Conservation (phyloP, 192 early-diverging fungal genomes). For the Obelidium mucronatum region DNA sequence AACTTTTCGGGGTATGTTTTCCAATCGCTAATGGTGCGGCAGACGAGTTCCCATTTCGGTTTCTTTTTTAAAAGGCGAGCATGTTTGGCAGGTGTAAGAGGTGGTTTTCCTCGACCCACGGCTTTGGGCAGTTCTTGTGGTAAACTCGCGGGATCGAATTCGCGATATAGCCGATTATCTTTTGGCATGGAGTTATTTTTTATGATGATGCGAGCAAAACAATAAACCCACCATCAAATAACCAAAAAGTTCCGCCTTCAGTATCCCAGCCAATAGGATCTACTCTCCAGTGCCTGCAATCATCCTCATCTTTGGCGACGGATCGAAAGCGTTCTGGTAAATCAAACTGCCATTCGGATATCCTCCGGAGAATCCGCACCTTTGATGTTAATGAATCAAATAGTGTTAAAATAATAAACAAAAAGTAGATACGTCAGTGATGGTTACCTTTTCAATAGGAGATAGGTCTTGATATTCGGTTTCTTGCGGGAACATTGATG, state of each 20-base stretch:
- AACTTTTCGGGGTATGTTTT: slow-evolving; percentile 67
- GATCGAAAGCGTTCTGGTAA: slow-evolving; percentile 69
- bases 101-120: too few relatives aligned
- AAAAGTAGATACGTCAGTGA: too few relatives aligned
- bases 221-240: slow-evolving; percentile 75
- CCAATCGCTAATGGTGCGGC: slow-evolving; percentile 69
- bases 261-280: slow-evolving; percentile 78
- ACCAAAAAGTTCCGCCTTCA: slow-evolving; percentile 73
- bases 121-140: too few relatives aligned
- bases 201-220: too few relatives aligned
- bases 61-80: too few relatives aligned
- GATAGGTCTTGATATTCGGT: slow-evolving; percentile 51
- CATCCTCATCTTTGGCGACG: slow-evolving; percentile 58
- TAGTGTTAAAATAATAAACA: too few relatives aligned
- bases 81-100: too few relatives aligned
- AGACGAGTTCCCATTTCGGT: slow-evolving; percentile 50
- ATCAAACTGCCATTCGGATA: slow-evolving; percentile 76
- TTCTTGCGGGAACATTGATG: slow-evolving; percentile 53
- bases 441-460: slow-evolving; percentile 55
- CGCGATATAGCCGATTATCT: slow-evolving; percentile 78
- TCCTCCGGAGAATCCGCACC: slow-evolving; percentile 48
- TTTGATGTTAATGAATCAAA: slow-evolving; percentile 21
- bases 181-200: too few relatives aligned
- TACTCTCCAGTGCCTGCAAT: slow-evolving; percentile 72
- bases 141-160: slow-evolving; percentile 37